phyloP scores from a whole-genome alignment of 208 protist genomes.

The Leishmania tarentolae region DNA sequence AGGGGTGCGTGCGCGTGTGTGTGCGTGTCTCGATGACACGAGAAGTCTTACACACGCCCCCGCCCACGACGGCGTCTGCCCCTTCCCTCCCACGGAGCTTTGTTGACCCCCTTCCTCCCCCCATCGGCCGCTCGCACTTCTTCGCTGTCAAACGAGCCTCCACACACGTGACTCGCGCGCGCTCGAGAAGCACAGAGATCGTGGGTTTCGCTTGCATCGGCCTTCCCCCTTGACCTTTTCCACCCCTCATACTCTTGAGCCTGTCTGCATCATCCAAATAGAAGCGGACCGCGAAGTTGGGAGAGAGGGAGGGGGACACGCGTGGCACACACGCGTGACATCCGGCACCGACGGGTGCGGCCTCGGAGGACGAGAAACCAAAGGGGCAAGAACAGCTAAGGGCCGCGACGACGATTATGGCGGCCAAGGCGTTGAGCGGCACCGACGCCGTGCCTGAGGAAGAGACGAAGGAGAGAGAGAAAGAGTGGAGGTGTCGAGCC shows the following conservation, averaged over 20 bases:
- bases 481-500: background rate
- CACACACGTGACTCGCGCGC: background rate
- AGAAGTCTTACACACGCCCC: background rate
- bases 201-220: background rate
- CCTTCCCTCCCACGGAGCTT: background rate
- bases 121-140: background rate
- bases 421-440: background rate
- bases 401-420: background rate
- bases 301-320: background rate
- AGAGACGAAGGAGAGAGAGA: background rate
- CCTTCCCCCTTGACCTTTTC: background rate
- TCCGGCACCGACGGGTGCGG: background rate
- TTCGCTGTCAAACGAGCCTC: background rate
- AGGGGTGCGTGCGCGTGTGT: background rate
- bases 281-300: background rate
- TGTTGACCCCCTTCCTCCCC: background rate
- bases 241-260: background rate
- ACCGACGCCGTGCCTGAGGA: background rate
- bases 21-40: background rate
- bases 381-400: background rate
- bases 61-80: background rate
- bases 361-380: background rate
- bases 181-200: background rate
- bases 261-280: background rate
- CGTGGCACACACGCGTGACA: background rate